Evolutionary conservation across 257 asterid genomes (phyloP).

Genomic region (Solanum chiquidenum): DNA sequence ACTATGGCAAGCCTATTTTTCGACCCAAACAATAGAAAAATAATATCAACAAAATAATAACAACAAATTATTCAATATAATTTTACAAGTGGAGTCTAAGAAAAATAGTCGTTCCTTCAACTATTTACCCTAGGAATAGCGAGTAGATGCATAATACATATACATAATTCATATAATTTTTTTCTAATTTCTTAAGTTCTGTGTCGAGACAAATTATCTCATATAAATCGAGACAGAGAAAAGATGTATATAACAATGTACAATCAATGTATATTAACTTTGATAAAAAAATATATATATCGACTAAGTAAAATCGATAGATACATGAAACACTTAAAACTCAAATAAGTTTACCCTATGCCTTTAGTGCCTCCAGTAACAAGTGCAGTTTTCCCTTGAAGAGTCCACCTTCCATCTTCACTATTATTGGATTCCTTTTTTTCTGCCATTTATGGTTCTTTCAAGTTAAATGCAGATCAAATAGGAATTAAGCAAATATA

Average conservation of each 20-base stretch:
- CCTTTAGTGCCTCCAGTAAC: neutral
- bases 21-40: neutral
- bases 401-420: neutral
- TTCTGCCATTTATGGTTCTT: neutral
- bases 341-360: neutral
- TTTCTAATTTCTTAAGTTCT: fast-evolving
- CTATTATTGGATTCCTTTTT: neutral
- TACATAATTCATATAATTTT: too few relatives aligned
- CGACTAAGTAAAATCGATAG: neutral
- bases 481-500: neutral
- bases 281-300: neutral
- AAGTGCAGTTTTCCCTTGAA: neutral
- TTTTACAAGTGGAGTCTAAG: neutral
- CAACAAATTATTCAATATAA: neutral
- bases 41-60: neutral
- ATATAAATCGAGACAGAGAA: neutral
- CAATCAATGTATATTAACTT: neutral
- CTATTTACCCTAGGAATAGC: too few relatives aligned
- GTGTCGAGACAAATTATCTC: neutral
- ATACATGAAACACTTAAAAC: neutral
- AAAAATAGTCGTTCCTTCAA: neutral
- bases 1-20: constrained; percentile 22
- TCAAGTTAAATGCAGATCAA: neutral
- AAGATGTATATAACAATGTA: neutral
- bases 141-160: too few relatives aligned